These are phyloP conservation scores for Escovopsis sp. DNA, from an alignment of 2,329 filamentous ascomycete species.

Conservation along the genomic window DNA sequence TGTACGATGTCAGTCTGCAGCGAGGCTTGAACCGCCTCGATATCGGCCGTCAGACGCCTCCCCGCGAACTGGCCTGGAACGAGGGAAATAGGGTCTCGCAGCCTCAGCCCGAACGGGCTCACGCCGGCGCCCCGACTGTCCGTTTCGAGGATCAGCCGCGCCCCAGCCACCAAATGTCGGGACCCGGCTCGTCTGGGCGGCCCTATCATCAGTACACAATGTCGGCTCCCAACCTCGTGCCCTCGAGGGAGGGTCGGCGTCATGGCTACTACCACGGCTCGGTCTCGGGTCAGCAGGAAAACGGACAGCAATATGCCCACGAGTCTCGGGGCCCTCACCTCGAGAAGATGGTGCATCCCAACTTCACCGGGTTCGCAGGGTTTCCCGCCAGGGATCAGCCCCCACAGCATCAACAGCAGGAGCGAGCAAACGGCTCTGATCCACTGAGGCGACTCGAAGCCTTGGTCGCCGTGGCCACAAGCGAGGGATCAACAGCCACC, in stretches of 20 bases:
- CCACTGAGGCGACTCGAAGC: slow-evolving; percentile 26
- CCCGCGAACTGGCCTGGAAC: slow-evolving; percentile 35
- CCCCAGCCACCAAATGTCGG: slow-evolving; percentile 18
- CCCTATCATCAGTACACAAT: slow-evolving; percentile 41
- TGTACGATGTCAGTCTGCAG: slow-evolving; percentile 53
- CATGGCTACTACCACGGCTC: slow-evolving; percentile 59
- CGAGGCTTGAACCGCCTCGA: slow-evolving; percentile 53
- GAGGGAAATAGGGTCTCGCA: slow-evolving; percentile 42
- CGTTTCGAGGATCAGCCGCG: slow-evolving; percentile 37
- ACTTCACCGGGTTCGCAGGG: slow-evolving; percentile 35
- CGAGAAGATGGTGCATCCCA: slow-evolving; percentile 44
- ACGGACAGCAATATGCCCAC: slow-evolving; percentile 13
- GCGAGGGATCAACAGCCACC: slow-evolving; percentile 27
- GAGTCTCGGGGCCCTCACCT: slow-evolving; percentile 29
- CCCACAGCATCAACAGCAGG: slow-evolving; percentile 14
- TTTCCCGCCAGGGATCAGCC: slow-evolving; percentile 28
- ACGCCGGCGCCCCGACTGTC: slow-evolving; percentile 32
- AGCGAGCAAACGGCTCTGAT: slow-evolving; percentile 16
- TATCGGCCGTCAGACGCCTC: slow-evolving; percentile 38
- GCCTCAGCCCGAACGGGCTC: slow-evolving; percentile 37
- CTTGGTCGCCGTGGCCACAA: slow-evolving; percentile 29
- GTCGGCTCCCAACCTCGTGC: slow-evolving; percentile 42
- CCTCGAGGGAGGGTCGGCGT: slow-evolving; percentile 46
- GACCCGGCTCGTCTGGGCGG: slow-evolving; percentile 15
- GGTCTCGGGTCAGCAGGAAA: slow-evolving; percentile 23